Conservation (phyloP, 225 moss, liverwort and hornwort species). For the Sphagnum tenellum region DNA sequence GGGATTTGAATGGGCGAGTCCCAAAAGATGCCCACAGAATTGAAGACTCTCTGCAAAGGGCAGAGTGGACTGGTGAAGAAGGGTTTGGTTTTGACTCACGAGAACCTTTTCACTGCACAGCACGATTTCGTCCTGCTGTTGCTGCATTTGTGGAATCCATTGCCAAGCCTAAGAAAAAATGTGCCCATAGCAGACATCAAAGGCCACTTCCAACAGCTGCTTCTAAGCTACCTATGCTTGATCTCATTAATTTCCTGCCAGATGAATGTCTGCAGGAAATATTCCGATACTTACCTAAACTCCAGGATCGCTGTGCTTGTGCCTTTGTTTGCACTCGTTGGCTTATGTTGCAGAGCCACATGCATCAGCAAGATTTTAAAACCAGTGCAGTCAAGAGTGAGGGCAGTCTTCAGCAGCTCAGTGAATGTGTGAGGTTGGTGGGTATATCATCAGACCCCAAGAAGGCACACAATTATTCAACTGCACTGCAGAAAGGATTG, state of each 20-base stretch:
- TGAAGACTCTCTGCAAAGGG: conserved; percentile 54
- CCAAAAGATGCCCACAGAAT: conserved; percentile 14
- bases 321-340: conserved; percentile 67
- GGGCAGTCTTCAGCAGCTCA: conserved; percentile 8
- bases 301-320: conserved; percentile 52
- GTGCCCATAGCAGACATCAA: conserved; percentile 10
- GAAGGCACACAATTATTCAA: neutral
- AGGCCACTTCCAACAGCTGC: conserved; percentile 5
- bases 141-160: conserved; percentile 41
- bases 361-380: conserved; percentile 33
- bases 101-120: conserved; percentile 6
- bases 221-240: conserved; percentile 14
- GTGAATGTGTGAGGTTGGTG: conserved; percentile 4
- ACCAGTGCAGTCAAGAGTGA: conserved; percentile 8
- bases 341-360: conserved; percentile 56
- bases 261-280: conserved; percentile 70
- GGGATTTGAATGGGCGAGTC: conserved; percentile 13
- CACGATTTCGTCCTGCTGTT: conserved; percentile 20
- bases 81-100: conserved; percentile 18
- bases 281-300: conserved; percentile 49
- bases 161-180: conserved; percentile 14
- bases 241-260: conserved; percentile 46
- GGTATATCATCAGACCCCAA: conserved; percentile 4
- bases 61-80: conserved; percentile 58
- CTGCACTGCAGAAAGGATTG: conserved; percentile 13